Percentiles rank a stretch among this genome's conserved stretches.
Evolutionary conservation across 441 rosid genomes (phyloP).

Genomic region (Corymbia calophylla): DNA sequence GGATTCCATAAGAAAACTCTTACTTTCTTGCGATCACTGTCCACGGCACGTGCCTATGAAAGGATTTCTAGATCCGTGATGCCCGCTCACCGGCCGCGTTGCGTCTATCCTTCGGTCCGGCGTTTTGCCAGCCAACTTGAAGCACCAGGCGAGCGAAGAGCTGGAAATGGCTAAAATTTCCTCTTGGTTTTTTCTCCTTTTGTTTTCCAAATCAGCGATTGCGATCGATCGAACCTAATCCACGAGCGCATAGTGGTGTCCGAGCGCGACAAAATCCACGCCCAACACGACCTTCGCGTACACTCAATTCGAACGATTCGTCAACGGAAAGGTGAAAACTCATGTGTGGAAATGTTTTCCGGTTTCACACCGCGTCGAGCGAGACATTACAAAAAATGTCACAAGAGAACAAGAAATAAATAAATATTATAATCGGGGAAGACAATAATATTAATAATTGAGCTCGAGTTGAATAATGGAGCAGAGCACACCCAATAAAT

Average conservation of each 20-base stretch:
- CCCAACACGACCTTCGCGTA: background rate
- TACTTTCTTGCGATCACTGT: background rate
- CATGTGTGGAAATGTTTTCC: background rate
- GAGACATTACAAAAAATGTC: background rate
- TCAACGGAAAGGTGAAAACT: background rate
- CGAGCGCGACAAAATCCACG: background rate
- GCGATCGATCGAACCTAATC: background rate
- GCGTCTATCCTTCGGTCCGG: background rate
- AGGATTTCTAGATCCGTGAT: background rate
- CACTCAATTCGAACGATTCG: background rate
- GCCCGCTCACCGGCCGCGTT: background rate
- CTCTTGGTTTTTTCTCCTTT: background rate
- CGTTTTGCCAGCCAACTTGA: background rate
- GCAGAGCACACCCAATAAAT: background rate
- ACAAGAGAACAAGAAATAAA: background rate
- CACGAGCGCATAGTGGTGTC: background rate
- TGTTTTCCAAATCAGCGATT: background rate
- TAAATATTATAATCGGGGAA: background rate
- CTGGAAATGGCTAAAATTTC: background rate
- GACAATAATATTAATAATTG: background rate
- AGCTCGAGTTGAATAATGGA: background rate
- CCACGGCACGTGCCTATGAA: background rate
- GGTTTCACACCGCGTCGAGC: background rate
- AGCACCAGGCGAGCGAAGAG: background rate
- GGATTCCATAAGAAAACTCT: background rate